A percentile compares a stretch with the other conserved stretches of the same genome.
phyloP scores from a whole-genome alignment of 1,284 basidiomycete species.

The Cryptococcus hybrid region DNA sequence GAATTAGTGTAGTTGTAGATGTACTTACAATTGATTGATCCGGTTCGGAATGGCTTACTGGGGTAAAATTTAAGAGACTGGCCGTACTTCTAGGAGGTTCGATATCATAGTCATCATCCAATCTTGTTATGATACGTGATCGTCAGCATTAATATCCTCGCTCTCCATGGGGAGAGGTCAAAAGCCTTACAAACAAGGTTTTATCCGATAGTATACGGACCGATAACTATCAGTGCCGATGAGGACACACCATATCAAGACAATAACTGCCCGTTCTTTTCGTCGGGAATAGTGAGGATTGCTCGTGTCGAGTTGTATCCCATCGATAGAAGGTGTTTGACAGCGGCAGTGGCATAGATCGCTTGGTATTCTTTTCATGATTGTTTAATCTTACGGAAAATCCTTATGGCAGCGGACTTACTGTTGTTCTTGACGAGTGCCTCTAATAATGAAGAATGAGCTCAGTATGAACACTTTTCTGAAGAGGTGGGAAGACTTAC shows the following conservation, averaged over 20 bases:
- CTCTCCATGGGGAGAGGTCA: constrained; percentile 33
- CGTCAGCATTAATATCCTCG: constrained; percentile 58
- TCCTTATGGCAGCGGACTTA: background rate
- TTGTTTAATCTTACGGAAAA: too few relatives aligned
- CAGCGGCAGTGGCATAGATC: constrained; percentile 17
- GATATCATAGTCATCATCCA: constrained; percentile 5
- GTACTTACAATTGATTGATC: background rate
- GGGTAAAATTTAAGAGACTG: background rate
- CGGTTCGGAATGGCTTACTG: background rate
- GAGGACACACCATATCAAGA: constrained; percentile 75
- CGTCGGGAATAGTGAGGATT: constrained; percentile 17
- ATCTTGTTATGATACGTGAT: too few relatives aligned
- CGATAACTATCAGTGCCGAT: constrained; percentile 61
- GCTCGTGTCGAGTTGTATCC: constrained; percentile 13
- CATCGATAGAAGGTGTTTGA: constrained; percentile 20
- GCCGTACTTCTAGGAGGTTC: background rate
- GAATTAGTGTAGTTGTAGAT: background rate
- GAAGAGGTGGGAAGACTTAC: too few relatives aligned
- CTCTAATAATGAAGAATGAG: constrained; percentile 2
- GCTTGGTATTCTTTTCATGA: constrained; percentile 24
- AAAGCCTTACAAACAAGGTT: constrained; percentile 60
- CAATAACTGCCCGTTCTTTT: constrained; percentile 17
- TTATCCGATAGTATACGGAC: constrained; percentile 61
- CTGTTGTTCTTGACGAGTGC: constrained; percentile 9
- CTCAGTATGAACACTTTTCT: too few relatives aligned